Conservation (phyloP, 106 monocot species). For the Triglochin maritima region DNA sequence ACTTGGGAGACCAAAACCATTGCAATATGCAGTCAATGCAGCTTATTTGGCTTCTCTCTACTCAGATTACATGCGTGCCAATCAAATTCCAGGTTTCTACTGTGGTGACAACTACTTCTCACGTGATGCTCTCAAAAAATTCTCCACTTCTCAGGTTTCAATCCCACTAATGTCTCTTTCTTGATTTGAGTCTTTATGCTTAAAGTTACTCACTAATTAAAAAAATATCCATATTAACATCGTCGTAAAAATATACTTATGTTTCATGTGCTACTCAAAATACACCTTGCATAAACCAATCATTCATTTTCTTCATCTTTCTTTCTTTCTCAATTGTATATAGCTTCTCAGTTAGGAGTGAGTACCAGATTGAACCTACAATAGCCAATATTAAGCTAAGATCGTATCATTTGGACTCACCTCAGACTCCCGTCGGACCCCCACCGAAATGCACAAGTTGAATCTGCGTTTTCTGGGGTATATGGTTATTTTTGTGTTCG, state of each 20-base stretch:
- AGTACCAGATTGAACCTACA: too few relatives aligned
- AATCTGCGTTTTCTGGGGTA: too few relatives aligned
- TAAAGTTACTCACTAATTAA: neutral
- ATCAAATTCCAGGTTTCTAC: slow-evolving; percentile 45
- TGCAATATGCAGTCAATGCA: slow-evolving; percentile 40
- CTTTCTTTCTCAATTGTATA: too few relatives aligned
- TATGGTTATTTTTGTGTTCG: too few relatives aligned
- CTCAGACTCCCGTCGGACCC: too few relatives aligned
- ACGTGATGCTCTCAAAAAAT: slow-evolving; percentile 20
- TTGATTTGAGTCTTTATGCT: neutral
- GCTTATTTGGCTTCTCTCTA: slow-evolving; percentile 52
- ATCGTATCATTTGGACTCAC: too few relatives aligned
- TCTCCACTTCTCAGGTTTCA: slow-evolving; percentile 53
- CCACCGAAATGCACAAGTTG: too few relatives aligned
- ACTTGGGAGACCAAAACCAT: slow-evolving; percentile 35
- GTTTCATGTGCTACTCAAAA: too few relatives aligned
- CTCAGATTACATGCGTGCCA: slow-evolving; percentile 58
- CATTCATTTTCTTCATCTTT: neutral
- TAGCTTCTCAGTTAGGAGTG: too few relatives aligned
- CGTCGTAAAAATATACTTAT: neutral
- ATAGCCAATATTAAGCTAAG: too few relatives aligned
- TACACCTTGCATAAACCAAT: neutral
- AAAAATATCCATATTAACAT: neutral
- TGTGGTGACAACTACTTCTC: slow-evolving; percentile 57
- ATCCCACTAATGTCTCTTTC: neutral